Evolutionary conservation across 345 rosid genomes (phyloP).

Genomic region (Gossypium mustelinum): DNA sequence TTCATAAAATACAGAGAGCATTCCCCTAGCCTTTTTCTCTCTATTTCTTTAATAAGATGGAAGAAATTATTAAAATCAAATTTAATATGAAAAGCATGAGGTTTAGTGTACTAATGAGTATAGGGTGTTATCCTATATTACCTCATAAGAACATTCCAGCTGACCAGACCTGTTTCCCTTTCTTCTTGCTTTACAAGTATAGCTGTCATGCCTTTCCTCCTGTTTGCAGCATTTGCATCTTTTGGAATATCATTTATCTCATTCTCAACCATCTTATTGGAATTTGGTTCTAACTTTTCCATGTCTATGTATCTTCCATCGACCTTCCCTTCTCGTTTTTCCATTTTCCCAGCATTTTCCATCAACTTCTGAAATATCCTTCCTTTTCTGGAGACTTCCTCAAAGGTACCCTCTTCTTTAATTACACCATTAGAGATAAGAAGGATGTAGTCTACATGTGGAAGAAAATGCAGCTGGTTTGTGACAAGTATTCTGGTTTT

Average conservation of each 20-base stretch:
- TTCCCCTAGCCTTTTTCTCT: too few relatives aligned
- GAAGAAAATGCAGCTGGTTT: constrained; percentile 96
- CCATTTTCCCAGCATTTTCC: constrained; percentile 98
- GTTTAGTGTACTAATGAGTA: background rate
- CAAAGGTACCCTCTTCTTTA: constrained; percentile 86
- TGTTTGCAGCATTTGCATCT: constrained; percentile 26
- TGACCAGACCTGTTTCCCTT: constrained; percentile 82
- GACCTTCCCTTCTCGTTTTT: constrained; percentile 40
- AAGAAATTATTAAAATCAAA: background rate
- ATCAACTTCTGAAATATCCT: constrained; percentile 68
- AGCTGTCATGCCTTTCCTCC: constrained; percentile 57
- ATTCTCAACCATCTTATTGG: constrained; percentile 28
- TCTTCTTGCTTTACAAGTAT: constrained; percentile 88
- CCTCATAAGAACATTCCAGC: constrained; percentile 83
- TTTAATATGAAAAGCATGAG: background rate
- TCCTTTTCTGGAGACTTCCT: constrained; percentile 74
- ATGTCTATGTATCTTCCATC: constrained; percentile 17
- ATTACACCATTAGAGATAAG: constrained; percentile 71
- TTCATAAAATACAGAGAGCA: too few relatives aligned
- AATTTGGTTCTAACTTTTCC: constrained; percentile 34
- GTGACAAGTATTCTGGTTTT: constrained; percentile 91
- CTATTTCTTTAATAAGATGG: background rate
- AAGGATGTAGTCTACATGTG: constrained; percentile 75
- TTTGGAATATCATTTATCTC: constrained; percentile 21
- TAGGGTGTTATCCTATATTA: constrained; percentile 18